These are phyloP conservation scores for Sphaerulina populicola DNA, from an alignment of 2,329 filamentous ascomycete genomes.

Conservation along the genomic window DNA sequence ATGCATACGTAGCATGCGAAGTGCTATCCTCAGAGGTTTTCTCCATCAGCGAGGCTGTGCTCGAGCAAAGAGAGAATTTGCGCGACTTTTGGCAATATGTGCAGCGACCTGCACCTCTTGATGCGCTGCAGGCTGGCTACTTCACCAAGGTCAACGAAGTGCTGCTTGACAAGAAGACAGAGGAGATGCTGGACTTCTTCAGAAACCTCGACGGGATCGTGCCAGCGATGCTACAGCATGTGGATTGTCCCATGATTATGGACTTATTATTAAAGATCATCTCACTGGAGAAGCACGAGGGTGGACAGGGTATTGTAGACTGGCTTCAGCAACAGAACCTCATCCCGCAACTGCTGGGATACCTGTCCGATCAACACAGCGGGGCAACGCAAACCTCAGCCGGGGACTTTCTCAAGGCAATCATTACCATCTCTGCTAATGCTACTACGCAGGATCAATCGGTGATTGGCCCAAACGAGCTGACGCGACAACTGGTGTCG, in stretches of 20 bases:
- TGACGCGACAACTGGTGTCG: conserved; percentile 90
- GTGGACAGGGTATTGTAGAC: conserved; percentile 86
- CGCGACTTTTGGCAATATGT: conserved; percentile 87
- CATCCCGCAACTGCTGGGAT: conserved; percentile 77
- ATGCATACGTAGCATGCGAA: conserved; percentile 88
- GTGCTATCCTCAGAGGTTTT: conserved; percentile 91
- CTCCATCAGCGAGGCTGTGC: conserved; percentile 88
- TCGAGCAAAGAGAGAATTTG: conserved; percentile 72
- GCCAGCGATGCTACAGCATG: conserved; percentile 77
- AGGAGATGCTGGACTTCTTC: conserved; percentile 89
- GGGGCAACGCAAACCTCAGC: conserved; percentile 92
- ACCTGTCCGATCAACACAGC: conserved; percentile 73
- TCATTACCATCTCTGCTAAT: conserved; percentile 97
- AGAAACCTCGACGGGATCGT: conserved; percentile 76
- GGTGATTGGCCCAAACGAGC: conserved; percentile 95
- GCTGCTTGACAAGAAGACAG: conserved; percentile 94
- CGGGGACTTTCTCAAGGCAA: conserved; percentile 95
- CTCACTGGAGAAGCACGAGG: conserved; percentile 84
- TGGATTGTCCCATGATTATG: conserved; percentile 98
- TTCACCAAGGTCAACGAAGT: conserved; percentile 98
- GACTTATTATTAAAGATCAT: conserved; percentile 94
- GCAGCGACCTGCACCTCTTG: conserved; percentile 71
- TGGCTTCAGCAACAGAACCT: conserved; percentile 88
- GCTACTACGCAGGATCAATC: conserved; percentile 96
- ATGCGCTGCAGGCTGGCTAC: conserved; percentile 90